These are phyloP conservation scores for Pseudocercospora eumusae DNA, from an alignment of 2,329 filamentous ascomycete genomes.

Conservation along the genomic window DNA sequence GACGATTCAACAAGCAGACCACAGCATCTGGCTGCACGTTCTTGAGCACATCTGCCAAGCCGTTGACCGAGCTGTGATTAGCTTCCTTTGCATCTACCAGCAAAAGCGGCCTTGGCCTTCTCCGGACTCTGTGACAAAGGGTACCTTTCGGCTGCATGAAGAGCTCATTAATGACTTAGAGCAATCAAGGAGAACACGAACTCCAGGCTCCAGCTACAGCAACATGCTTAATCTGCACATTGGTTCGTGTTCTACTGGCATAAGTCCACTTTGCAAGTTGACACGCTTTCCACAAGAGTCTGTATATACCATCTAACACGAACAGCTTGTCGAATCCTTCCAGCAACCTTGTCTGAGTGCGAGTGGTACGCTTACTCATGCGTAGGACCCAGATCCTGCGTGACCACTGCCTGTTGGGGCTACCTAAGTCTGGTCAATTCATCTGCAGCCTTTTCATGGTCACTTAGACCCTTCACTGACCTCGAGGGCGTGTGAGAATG, in stretches of 20 bases:
- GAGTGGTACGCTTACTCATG: too few relatives aligned
- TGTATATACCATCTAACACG: too few relatives aligned
- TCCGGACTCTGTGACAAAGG: conserved; percentile 35
- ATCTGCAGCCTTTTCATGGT: background rate
- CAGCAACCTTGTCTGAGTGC: too few relatives aligned
- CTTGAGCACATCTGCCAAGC: conserved; percentile 36
- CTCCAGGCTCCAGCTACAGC: conserved; percentile 13
- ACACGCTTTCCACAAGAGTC: too few relatives aligned
- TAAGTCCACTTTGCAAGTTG: too few relatives aligned
- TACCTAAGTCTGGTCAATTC: background rate
- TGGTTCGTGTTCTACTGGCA: background rate
- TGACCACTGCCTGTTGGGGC: too few relatives aligned
- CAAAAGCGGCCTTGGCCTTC: conserved; percentile 66
- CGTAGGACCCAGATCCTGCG: too few relatives aligned
- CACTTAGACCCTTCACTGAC: background rate
- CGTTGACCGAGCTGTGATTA: conserved; percentile 35
- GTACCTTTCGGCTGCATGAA: conserved; percentile 15
- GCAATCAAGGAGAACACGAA: background rate
- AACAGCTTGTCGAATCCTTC: too few relatives aligned
- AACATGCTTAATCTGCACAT: conserved; percentile 9
- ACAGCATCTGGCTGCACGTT: conserved; percentile 38
- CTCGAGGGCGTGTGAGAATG: background rate
- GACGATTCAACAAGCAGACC: conserved; percentile 39
- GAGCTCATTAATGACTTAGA: background rate
- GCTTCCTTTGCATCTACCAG: conserved; percentile 56